Conservation (phyloP, 495 filamentous ascomycete genomes). For the Aspergillus ellipticus region DNA sequence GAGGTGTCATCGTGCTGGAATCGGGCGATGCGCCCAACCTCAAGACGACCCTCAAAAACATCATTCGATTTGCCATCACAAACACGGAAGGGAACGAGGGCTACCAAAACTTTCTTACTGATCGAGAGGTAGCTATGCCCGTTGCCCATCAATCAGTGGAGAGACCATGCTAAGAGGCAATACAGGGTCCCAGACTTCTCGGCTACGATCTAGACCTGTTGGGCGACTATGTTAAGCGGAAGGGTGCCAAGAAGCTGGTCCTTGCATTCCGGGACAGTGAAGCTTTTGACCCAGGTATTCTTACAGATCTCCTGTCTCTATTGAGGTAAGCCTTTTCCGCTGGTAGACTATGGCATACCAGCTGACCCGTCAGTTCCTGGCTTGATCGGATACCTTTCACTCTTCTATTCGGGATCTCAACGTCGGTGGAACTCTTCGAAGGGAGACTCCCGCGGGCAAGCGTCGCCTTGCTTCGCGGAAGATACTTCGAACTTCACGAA, state of each 20-base stretch:
- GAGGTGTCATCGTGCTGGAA: slow-evolving; percentile 64
- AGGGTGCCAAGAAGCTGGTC: slow-evolving; percentile 58
- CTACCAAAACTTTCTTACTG: slow-evolving; percentile 42
- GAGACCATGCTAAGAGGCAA: slow-evolving; percentile 16
- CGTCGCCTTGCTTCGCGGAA: slow-evolving; percentile 65
- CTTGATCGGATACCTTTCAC: slow-evolving; percentile 85
- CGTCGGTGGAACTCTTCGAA: slow-evolving; percentile 85
- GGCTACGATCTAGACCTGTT: slow-evolving; percentile 90
- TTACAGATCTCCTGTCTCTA: slow-evolving; percentile 74
- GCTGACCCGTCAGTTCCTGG: slow-evolving; percentile 62
- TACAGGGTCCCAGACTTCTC: slow-evolving; percentile 68
- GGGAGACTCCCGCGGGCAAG: slow-evolving; percentile 73
- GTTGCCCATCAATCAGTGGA: not conserved
- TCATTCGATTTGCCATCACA: slow-evolving; percentile 69
- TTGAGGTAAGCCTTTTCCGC: slow-evolving; percentile 55
- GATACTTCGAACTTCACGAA: slow-evolving; percentile 80
- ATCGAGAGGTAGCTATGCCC: slow-evolving; percentile 47
- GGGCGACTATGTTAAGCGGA: slow-evolving; percentile 56
- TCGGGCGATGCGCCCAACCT: slow-evolving; percentile 78
- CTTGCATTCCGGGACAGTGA: slow-evolving; percentile 88
- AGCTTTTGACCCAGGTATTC: slow-evolving; percentile 75
- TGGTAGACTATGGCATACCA: not conserved
- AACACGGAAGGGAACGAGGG: slow-evolving; percentile 48
- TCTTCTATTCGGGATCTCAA: slow-evolving; percentile 82
- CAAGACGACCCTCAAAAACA: slow-evolving; percentile 75